These are phyloP conservation scores for Pythium insidiosum DNA, from an alignment of 352 stramenopile species.

Conservation along the genomic window DNA sequence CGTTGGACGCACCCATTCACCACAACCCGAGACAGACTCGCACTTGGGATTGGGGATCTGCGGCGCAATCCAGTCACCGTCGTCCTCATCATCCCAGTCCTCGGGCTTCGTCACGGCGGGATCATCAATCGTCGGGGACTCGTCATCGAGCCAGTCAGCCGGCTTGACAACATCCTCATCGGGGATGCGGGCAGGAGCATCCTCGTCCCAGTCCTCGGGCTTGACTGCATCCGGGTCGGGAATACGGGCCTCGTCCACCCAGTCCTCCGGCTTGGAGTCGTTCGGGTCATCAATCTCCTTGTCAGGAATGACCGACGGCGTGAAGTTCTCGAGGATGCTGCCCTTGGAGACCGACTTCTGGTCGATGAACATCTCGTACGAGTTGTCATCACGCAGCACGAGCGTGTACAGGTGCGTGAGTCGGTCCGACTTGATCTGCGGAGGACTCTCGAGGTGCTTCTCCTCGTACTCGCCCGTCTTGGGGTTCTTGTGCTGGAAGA, in stretches of 20 bases:
- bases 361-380: slow-evolving; percentile 90
- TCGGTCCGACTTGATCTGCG: slow-evolving; percentile 76
- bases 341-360: slow-evolving; percentile 74
- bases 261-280: slow-evolving; percentile 90
- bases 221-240: slow-evolving; percentile 82
- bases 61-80: slow-evolving; percentile 87
- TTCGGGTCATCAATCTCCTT: slow-evolving; percentile 90
- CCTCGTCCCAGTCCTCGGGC: slow-evolving; percentile 92
- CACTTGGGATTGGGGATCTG: slow-evolving; percentile 89
- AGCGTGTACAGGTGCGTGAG: slow-evolving; percentile 91
- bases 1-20: slow-evolving; percentile 82
- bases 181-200: slow-evolving; percentile 75
- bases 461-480: slow-evolving; percentile 89
- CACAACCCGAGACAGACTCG: slow-evolving; percentile 75
- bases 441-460: slow-evolving; percentile 87
- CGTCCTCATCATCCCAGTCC: slow-evolving; percentile 93
- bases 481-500: slow-evolving; percentile 93
- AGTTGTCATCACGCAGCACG: slow-evolving; percentile 86
- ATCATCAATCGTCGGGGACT: slow-evolving; percentile 72
- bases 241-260: slow-evolving; percentile 88
- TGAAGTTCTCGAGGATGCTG: slow-evolving; percentile 77
- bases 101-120: slow-evolving; percentile 74
- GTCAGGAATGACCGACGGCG: slow-evolving; percentile 76
- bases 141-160: slow-evolving; percentile 86
- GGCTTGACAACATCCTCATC: slow-evolving; percentile 87